Evolutionary conservation across 768 basidiomycete genomes (phyloP).

Genomic region (Termitomyces sp.): DNA sequence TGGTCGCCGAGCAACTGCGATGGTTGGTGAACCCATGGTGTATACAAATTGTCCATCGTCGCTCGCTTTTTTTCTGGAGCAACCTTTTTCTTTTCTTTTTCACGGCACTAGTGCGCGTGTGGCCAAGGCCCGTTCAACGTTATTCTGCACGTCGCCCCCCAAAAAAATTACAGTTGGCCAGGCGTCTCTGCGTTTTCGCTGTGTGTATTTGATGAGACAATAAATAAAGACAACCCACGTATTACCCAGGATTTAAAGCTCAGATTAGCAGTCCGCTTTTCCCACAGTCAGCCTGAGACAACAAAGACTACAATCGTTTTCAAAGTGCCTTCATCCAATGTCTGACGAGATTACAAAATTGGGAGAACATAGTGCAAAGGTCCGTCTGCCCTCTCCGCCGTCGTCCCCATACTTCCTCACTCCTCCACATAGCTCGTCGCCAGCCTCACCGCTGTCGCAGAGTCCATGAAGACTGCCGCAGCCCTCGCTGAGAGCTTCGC

Average conservation of each 20-base stretch:
- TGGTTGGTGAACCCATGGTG: constrained; percentile 34
- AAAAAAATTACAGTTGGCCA: constrained; percentile 11
- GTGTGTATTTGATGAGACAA: constrained; percentile 14
- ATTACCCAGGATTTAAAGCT: constrained; percentile 22
- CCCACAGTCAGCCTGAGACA: constrained; percentile 29
- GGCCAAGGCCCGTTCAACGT: constrained; percentile 8
- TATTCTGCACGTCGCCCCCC: constrained; percentile 19
- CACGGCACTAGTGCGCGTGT: constrained; percentile 14
- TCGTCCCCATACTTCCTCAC: constrained; percentile 9
- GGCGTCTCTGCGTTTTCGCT: constrained; percentile 5
- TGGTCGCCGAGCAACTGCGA: constrained; percentile 29
- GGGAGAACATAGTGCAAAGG: constrained; percentile 28
- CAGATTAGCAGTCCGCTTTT: constrained; percentile 26
- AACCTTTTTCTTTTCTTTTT: constrained; percentile 29
- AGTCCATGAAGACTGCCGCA: constrained; percentile 59
- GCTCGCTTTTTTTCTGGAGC: constrained; percentile 18
- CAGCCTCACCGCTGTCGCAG: constrained; percentile 51
- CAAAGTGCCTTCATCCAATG: constrained; percentile 16
- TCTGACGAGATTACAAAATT: constrained; percentile 21
- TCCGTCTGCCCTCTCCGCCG: constrained; percentile 11
- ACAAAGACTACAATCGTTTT: constrained; percentile 9
- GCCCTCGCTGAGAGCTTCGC: constrained; percentile 56
- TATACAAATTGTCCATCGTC: constrained; percentile 41
- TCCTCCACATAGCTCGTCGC: constrained; percentile 40
- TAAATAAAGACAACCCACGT: not conserved